These are phyloP conservation scores for Wickerhamomyces sp. DNA, from an alignment of 1,139 yeast genomes.

Conservation along the genomic window DNA sequence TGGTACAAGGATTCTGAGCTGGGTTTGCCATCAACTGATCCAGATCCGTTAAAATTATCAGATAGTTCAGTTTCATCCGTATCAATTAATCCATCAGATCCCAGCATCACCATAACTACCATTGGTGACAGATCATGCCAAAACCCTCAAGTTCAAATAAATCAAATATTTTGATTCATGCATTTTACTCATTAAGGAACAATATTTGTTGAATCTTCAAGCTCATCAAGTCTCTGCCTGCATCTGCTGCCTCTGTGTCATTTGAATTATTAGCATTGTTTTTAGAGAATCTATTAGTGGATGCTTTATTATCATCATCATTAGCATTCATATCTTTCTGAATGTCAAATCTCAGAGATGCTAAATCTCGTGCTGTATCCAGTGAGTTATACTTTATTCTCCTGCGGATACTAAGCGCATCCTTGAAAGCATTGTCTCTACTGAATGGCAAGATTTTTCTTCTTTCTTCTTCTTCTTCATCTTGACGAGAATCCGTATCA, in stretches of 20 bases:
- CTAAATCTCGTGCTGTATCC: not conserved
- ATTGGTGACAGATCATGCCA: conserved; percentile 22
- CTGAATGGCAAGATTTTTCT: not conserved
- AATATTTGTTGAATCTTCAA: conserved; percentile 27
- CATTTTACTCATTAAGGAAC: conserved; percentile 22
- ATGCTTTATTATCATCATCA: not conserved
- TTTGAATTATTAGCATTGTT: conserved; percentile 1
- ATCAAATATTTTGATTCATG: not conserved
- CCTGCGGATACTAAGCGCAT: not conserved
- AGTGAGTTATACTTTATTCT: not conserved
- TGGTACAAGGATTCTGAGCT: conserved; percentile 27
- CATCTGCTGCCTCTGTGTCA: conserved; percentile 16
- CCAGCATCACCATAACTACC: conserved; percentile 15
- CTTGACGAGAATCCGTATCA: conserved; percentile 18
- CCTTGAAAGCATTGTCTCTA: not conserved
- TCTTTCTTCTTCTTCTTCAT: conserved; percentile 7
- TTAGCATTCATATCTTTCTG: not conserved
- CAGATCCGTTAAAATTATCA: conserved; percentile 1
- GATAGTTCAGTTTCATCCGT: conserved; percentile 14
- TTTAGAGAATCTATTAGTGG: not conserved
- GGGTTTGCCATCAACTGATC: conserved; percentile 17
- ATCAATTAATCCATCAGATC: conserved; percentile 20
- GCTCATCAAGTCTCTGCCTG: conserved; percentile 25
- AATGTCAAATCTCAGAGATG: not conserved
- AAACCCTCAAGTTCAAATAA: conserved; percentile 9